These are phyloP conservation scores for Lotmaria passim DNA, from an alignment of 208 protist genomes.

Conservation along the genomic window DNA sequence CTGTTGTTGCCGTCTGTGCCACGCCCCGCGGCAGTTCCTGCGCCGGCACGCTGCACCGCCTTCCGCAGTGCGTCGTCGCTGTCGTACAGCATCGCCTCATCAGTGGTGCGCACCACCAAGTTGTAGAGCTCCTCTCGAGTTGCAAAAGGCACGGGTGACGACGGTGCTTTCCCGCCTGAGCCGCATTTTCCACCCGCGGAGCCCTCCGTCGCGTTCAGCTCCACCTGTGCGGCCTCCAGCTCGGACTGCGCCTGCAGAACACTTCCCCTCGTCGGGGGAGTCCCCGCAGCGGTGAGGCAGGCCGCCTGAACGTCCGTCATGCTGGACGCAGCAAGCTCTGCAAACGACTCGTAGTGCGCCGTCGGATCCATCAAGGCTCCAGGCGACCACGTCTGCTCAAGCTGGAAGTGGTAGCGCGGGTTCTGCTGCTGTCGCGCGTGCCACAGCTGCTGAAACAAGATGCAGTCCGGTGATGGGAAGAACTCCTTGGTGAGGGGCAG, in stretches of 20 bases:
- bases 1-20: no score
- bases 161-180: background rate
- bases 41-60: background rate
- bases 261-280: background rate
- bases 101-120: conserved; percentile 42
- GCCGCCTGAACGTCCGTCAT: conserved; percentile 30
- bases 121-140: conserved; percentile 43
- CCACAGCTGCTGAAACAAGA: conserved; percentile 63
- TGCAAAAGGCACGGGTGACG: conserved; percentile 33
- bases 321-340: conserved; percentile 12
- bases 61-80: conserved; percentile 28
- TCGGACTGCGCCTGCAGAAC: conserved; percentile 15
- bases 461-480: conserved; percentile 43
- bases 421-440: conserved; percentile 44
- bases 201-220: background rate
- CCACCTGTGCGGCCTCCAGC: conserved; percentile 8
- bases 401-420: conserved; percentile 62
- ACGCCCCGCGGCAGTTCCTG: no score
- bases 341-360: conserved; percentile 33
- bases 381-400: conserved; percentile 46
- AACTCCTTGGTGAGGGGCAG: conserved; percentile 54
- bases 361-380: conserved; percentile 52
- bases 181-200: background rate
- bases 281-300: conserved; percentile 7
- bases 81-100: conserved; percentile 36